Conservation (phyloP, 768 basidiomycete species). For the Lyophyllum shimeji region DNA sequence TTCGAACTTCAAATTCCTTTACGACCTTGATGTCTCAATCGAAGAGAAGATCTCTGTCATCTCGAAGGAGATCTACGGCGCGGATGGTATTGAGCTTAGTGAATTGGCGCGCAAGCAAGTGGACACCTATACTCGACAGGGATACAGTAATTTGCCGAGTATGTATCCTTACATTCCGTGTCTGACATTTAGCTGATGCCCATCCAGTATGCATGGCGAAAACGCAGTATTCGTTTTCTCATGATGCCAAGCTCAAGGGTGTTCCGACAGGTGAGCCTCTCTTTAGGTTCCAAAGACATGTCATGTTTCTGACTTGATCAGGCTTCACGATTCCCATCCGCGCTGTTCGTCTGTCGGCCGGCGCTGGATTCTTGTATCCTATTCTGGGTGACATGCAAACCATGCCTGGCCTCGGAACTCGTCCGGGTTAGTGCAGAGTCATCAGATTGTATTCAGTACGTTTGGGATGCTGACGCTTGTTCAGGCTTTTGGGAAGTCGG, state of each 20-base stretch:
- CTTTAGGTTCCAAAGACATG: background rate
- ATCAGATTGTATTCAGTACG: conserved; percentile 1
- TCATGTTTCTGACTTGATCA: conserved; percentile 18
- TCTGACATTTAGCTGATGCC: conserved; percentile 10
- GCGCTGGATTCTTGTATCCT: conserved; percentile 95
- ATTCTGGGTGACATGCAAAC: conserved; percentile 97
- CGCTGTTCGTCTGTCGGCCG: conserved; percentile 83
- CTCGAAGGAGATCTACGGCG: conserved; percentile 90
- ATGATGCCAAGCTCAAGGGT: conserved; percentile 88
- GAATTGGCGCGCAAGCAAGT: conserved; percentile 83
- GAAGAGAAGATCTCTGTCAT: conserved; percentile 89
- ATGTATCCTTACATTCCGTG: conserved; percentile 26
- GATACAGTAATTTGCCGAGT: conserved; percentile 79
- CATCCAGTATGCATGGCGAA: conserved; percentile 90
- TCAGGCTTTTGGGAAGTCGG: conserved; percentile 92
- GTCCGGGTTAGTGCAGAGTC: conserved; percentile 58
- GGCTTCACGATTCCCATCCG: conserved; percentile 95
- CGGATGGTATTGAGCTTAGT: conserved; percentile 86
- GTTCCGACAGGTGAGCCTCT: conserved; percentile 67
- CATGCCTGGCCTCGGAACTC: conserved; percentile 94
- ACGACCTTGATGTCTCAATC: conserved; percentile 80
- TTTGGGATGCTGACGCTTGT: conserved; percentile 4
- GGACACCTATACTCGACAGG: conserved; percentile 90
- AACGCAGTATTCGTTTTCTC: conserved; percentile 97
- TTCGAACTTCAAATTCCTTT: conserved; percentile 91